phyloP scores from a whole-genome alignment of 768 basidiomycete species.

The Termitomyces sp. region DNA sequence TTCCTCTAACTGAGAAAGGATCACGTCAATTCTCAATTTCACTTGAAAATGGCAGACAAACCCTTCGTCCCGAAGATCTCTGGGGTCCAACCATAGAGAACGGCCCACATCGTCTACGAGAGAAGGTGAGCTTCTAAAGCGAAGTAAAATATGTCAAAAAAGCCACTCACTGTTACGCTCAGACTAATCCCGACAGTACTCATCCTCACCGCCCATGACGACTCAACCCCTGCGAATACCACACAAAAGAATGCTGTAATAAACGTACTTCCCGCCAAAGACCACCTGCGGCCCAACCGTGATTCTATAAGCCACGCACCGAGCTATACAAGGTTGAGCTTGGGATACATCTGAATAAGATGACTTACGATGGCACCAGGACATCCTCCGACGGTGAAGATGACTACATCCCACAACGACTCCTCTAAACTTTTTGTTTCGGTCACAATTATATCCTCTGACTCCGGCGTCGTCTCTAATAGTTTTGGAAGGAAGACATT shows the following conservation, averaged over 20 bases:
- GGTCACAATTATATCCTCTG: conserved; percentile 9
- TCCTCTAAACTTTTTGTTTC: conserved; percentile 45
- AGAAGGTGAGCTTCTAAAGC: not conserved
- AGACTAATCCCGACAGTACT: conserved; percentile 76
- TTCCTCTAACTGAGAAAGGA: conserved; percentile 59
- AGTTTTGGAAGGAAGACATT: conserved; percentile 88
- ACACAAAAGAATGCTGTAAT: conserved; percentile 71
- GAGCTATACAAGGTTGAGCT: conserved; percentile 37
- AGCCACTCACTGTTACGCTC: conserved; percentile 53
- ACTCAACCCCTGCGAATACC: conserved; percentile 56
- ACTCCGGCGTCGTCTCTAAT: conserved; percentile 65
- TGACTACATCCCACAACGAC: conserved; percentile 80
- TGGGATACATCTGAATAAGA: not conserved
- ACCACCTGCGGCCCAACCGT: conserved; percentile 60
- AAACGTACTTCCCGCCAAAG: conserved; percentile 72
- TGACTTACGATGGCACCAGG: conserved; percentile 73
- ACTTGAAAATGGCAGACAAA: conserved; percentile 19
- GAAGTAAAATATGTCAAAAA: not conserved
- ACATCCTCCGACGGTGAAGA: conserved; percentile 80
- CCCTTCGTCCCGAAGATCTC: conserved; percentile 81
- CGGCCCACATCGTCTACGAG: conserved; percentile 74
- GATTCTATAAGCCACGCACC: conserved; percentile 83
- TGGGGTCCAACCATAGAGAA: conserved; percentile 88
- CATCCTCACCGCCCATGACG: conserved; percentile 51
- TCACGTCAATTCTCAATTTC: not conserved